Conservation (phyloP, 2,329 filamentous ascomycete genomes). For the Fusarium guadeloupense region DNA sequence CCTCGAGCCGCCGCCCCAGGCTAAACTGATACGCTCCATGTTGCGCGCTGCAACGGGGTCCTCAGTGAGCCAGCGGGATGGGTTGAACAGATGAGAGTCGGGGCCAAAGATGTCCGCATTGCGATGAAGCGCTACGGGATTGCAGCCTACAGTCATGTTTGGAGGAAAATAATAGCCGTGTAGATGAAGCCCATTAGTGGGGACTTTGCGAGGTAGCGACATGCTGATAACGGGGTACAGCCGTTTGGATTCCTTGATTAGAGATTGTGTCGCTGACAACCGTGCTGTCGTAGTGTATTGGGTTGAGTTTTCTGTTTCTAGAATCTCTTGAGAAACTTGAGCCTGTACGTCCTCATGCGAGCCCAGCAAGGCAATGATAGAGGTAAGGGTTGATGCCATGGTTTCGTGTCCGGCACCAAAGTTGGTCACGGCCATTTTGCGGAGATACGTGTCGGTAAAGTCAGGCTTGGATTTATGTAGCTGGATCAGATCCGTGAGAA, state of each 20-base stretch:
- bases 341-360: conserved; percentile 48
- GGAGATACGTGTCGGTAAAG: conserved; percentile 59
- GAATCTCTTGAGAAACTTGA: conserved; percentile 49
- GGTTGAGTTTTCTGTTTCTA: conserved; percentile 7
- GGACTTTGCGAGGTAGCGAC: conserved; percentile 59
- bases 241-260: conserved; percentile 61
- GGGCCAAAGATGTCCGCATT: conserved; percentile 60
- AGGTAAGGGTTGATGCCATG: conserved; percentile 61
- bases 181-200: conserved; percentile 48
- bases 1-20: conserved; percentile 62
- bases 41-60: conserved; percentile 40
- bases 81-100: conserved; percentile 55
- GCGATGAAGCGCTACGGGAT: conserved; percentile 60
- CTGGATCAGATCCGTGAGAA: conserved; percentile 58
- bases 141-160: conserved; percentile 61
- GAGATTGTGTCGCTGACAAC: conserved; percentile 53
- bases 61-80: conserved; percentile 58
- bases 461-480: conserved; percentile 56
- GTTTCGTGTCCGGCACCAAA: conserved; percentile 66
- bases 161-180: conserved; percentile 54
- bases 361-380: conserved; percentile 58
- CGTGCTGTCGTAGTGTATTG: conserved; percentile 37
- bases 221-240: conserved; percentile 62
- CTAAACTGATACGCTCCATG: conserved; percentile 61
- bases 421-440: conserved; percentile 63